Evolutionary conservation across 2,329 filamentous ascomycete genomes (phyloP), one percentile per base, ranked within the genome.

Genomic region (Neopestalotiopsis sp.): DNA sequence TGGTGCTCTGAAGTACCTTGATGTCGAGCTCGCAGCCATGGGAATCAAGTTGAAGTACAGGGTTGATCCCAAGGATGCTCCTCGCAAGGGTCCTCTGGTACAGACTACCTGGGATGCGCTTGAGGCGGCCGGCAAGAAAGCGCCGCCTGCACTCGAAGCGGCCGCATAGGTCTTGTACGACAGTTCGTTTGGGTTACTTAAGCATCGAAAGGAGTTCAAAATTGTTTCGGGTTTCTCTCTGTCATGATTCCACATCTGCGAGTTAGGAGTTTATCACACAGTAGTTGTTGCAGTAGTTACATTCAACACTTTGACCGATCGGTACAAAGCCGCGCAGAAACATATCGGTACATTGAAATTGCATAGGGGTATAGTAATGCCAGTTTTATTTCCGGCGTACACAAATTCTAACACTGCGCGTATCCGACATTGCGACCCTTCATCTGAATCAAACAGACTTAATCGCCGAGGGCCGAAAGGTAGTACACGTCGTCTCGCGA

Each of bases 11-110:
- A 94, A 93, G 82, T 98, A 92, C 84, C 83, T 99, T 73, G 96
- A 99, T 82, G 95, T 97, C 24, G 96, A 99, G 82, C 84, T 99
- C 75, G 94, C 95, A 45, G 94, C 94, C 68, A 99, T 99, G 96
- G 96, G 96, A 66, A 91, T 99, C 67, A 92, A 94, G 83, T 89
- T 99, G 83, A 97, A 94, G 85, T 98, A 97, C 75, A 83, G 83
- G 68, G 81, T 90, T 57, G 85, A 86, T 73, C 83, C 82, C 79
- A 91, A 92, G 80, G 92, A 98, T 74, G 87, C 84, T 74, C 84
- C 86, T 67, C 83, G 86, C 64, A 88, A 86, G 78, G 85, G 86
- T 0, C 69, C 82, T 2, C 77, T 88, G 78, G 78, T 80, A 73
- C 84, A 77, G 45, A 77, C 74, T 56, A 74, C 73, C 13, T 75